A percentile compares a stretch with the other conserved stretches of the same genome.
These are phyloP conservation scores for Cladophialophora carrionii DNA, from an alignment of 2,329 filamentous ascomycete genomes.

Conservation along the genomic window DNA sequence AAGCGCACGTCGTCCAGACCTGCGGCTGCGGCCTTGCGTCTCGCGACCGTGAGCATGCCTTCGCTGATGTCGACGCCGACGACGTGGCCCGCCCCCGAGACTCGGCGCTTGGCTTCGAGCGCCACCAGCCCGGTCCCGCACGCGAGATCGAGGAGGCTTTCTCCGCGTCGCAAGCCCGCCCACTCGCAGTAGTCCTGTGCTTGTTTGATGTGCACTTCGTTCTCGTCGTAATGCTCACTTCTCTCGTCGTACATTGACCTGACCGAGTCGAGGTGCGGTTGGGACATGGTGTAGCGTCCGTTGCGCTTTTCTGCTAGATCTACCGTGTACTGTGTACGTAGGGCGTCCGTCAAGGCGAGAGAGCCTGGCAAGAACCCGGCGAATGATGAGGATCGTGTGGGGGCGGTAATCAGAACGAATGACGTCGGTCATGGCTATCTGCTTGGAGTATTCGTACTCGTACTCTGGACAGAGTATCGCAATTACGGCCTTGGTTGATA, in stretches of 20 bases:
- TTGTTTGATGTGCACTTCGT: constrained; percentile 24
- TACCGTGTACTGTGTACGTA: not conserved
- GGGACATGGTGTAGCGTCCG: constrained; percentile 2
- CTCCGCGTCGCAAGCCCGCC: constrained; percentile 40
- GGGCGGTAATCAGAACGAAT: not conserved
- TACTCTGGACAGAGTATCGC: no score
- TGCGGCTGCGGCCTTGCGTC: constrained; percentile 17
- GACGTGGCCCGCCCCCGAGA: constrained; percentile 46
- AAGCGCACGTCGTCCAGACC: constrained; percentile 20
- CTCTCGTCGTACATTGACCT: constrained; percentile 27
- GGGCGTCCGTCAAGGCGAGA: not conserved
- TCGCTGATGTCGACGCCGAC: constrained; percentile 49
- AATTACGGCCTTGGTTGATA: no score
- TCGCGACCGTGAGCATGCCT: constrained; percentile 48
- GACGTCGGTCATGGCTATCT: not conserved
- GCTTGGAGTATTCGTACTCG: no score
- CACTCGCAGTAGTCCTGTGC: constrained; percentile 26
- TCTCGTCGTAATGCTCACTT: constrained; percentile 28
- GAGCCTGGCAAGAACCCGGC: not conserved
- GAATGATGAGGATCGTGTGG: no score
- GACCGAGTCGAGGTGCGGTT: constrained; percentile 21
- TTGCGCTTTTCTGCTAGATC: not conserved
- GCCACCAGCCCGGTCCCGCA: constrained; percentile 53
- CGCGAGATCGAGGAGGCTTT: constrained; percentile 51
- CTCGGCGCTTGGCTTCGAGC: constrained; percentile 45